These are phyloP conservation scores for Dinochytrium kinnereticum DNA, from an alignment of 371 early-diverging fungal genomes.

Conservation along the genomic window DNA sequence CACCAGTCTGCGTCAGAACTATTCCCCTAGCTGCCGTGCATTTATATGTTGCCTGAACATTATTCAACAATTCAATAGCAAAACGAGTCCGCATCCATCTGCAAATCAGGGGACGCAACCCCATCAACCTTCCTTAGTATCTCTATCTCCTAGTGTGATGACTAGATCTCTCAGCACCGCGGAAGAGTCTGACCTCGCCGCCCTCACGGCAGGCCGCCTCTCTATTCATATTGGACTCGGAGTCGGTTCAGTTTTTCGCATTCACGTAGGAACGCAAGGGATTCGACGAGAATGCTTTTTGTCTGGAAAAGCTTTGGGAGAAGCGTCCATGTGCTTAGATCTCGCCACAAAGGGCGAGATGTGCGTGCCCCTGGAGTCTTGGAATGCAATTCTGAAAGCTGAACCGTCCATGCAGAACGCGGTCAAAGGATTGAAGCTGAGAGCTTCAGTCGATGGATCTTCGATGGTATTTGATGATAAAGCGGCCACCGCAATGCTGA, in stretches of 20 bases:
- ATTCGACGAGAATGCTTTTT: slow-evolving; percentile 24
- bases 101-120: background rate
- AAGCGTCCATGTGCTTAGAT: slow-evolving; percentile 1
- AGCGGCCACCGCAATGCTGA: background rate
- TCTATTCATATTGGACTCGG: slow-evolving; percentile 24
- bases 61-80: background rate
- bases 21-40: background rate
- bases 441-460: background rate
- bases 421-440: background rate
- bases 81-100: background rate
- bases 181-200: background rate
- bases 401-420: background rate
- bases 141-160: background rate
- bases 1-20: background rate
- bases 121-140: background rate
- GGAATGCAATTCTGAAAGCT: slow-evolving; percentile 12
- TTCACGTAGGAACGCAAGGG: slow-evolving; percentile 24
- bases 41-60: background rate
- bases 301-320: slow-evolving; percentile 17
- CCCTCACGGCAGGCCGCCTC: background rate
- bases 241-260: slow-evolving; percentile 6
- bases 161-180: background rate
- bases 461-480: background rate
- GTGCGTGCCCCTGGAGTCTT: background rate
- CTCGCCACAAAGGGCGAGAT: background rate